Base-by-base conservation (phyloP, 129 eudicot genomes). In the Artemisia annua region DNA sequence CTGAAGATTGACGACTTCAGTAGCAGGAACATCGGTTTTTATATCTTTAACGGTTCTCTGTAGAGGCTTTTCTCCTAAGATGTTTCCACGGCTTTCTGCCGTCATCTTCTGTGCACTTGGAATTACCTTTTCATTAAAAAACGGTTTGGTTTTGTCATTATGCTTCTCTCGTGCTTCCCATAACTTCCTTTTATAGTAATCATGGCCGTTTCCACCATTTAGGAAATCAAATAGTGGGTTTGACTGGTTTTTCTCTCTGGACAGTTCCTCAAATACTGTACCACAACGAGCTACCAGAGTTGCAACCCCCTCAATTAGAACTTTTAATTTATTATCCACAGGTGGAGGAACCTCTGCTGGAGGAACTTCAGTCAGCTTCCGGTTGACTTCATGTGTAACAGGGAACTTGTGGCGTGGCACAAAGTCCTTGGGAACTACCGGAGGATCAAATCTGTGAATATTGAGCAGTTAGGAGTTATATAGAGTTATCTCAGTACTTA, bases 221-320 rank as follows among this genome's bases (percentile, higher is more conserved):
- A 94, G 96, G 76, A 94, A 94, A 64, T 75, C 77, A 82, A 94
- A 94, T 62, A 90, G 50, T 52, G 96, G 93, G 73, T 94, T 90
- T 12, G 93, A 84, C 63, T 86, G 92, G 75, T 94, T 90, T 84
- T 94, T 94, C 91, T 90, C 97, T 64, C 96, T 68, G 6, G 96
- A 90, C 61, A 94, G 89, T 80, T 94, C 94, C 89, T 94, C 99
- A 73, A 94, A 90, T 79, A 94, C 80, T 83, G 83, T 85, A 52
- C 99, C 99, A 71, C 93, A 94, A 67, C 99, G 97, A 79, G 99
- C 96, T 46, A 94, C 99, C 67, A 94, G 69, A 72, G 89, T 80
- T 48, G 99, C 99, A 78, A 94, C 92, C 35, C 99, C 99, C 67
- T 94, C 97, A 16, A 88, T 86, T 76, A 90, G 70, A 73, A 94